Evolutionary conservation across 805 yeast species (phyloP).

Genomic region (Metschnikowia koreensis): DNA sequence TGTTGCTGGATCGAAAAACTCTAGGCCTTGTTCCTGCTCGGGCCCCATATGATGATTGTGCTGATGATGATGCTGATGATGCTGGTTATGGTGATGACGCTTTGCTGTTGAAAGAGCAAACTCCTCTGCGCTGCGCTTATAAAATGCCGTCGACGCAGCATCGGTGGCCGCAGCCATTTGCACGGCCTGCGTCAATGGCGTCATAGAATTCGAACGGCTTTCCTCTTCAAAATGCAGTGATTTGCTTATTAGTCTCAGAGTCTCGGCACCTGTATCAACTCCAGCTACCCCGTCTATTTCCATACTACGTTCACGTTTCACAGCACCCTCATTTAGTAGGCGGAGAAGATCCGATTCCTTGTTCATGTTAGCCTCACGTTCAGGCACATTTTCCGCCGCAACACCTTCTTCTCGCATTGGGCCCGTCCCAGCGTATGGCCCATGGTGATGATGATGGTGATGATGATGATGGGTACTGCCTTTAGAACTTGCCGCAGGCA

Average conservation of each 20-base stretch:
- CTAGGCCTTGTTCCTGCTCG: constrained; percentile 37
- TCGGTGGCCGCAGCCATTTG: constrained; percentile 37
- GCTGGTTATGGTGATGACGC: constrained; percentile 2
- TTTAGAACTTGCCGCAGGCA: constrained; percentile 28
- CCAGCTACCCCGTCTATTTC: neutral
- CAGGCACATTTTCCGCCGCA: neutral
- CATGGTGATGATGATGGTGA: constrained; percentile 28
- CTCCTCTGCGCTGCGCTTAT: constrained; percentile 10
- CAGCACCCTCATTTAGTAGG: constrained; percentile 37
- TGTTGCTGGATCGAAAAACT: neutral
- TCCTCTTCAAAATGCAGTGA: constrained; percentile 1
- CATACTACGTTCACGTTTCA: neutral
- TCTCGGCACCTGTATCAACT: neutral
- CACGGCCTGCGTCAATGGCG: constrained; percentile 43
- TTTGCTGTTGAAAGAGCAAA: constrained; percentile 7
- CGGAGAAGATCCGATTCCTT: constrained; percentile 45
- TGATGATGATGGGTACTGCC: constrained; percentile 13
- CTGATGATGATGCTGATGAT: neutral
- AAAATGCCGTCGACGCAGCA: constrained; percentile 3
- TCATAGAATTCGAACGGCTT: constrained; percentile 19
- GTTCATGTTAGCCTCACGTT: neutral
- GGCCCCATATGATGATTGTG: neutral
- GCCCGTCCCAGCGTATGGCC: constrained; percentile 17
- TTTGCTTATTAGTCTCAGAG: neutral
- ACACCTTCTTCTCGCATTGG: neutral